Evolutionary conservation across 805 yeast genomes (phyloP), one percentile per base, ranked within the genome.

Genomic region (Candida rishiriensis): DNA sequence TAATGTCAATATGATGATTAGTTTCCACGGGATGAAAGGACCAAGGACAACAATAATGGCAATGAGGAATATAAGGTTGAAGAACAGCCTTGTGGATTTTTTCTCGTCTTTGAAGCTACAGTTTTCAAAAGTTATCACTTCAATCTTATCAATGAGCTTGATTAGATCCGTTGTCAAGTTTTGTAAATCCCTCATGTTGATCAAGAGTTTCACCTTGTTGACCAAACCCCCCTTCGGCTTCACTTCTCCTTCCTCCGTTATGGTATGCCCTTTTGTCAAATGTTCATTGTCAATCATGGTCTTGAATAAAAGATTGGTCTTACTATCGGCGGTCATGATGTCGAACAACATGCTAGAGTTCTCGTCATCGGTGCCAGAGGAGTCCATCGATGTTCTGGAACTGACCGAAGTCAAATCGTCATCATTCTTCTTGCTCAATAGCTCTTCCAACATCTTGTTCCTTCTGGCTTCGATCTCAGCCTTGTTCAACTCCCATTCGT

Each of bases 151-250:
- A 41, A 78, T 64, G 0, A 71, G 56, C 13, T 69, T 64, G 21
- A 86, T 69, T 8, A 83, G 46, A 42, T 75, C 76, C 0, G 83
- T 68, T 14, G 87, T 76, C 31, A 79, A 62, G 48, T 79, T 78
- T 59, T 88, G 95, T 26, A 86, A 67, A 56, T 86, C 91, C 45
- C 86, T 72, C 81, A 87, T 72, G 52, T 83, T 86, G 46, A 81
- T 71, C 47, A 77, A 51, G 29, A 77, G 56, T n/a, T 70, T 65
- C 50, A 72, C 59, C 49, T 73, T 52, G 18, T 45, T 37, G n/a
- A 43, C 49, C 32, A 50, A 35, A n/a, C 56, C 51, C 2, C 50
- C 36, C 21, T 48, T 35, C 34, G 52, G 37, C 21, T 38, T 40
- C 7, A 39, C 37, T 34, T 44, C 41, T 1, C 31, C 39, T 3